Evolutionary conservation across 2,329 filamentous ascomycete genomes (phyloP).

Genomic region (Pseudocercospora fijiensis): DNA sequence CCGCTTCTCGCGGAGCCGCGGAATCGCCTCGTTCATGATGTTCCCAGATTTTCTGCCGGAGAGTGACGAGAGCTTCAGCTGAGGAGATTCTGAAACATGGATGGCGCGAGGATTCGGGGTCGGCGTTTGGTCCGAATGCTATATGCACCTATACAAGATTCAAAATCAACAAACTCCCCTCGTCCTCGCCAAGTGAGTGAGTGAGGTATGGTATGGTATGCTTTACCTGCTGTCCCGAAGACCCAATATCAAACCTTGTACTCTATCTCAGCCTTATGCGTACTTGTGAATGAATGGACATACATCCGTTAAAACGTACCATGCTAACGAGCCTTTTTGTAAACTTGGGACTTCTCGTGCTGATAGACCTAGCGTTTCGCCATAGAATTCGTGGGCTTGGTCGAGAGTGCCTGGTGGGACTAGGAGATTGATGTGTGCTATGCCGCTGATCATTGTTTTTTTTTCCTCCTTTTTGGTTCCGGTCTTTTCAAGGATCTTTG

Average conservation of each 20-base stretch:
- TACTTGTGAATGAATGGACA: background rate
- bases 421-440: conserved; percentile 60
- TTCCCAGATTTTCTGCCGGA: conserved; percentile 53
- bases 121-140: conserved; percentile 46
- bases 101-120: conserved; percentile 45
- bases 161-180: background rate
- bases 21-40: conserved; percentile 52
- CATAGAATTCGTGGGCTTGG: conserved; percentile 57
- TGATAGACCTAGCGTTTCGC: conserved; percentile 55
- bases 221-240: conserved; percentile 54
- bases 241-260: conserved; percentile 55
- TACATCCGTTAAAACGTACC: conserved; percentile 42
- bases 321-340: conserved; percentile 54
- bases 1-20: conserved; percentile 55
- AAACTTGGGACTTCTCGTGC: conserved; percentile 53
- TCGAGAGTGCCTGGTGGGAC: conserved; percentile 55
- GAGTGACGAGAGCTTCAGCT: conserved; percentile 51
- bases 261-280: background rate
- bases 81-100: conserved; percentile 44
- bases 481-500: background rate
- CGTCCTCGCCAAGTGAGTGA: too few species aligned
- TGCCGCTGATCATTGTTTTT: conserved; percentile 52
- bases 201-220: too few species aligned
- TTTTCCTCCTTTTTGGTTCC: background rate
- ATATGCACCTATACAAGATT: conserved; percentile 55